Evolutionary conservation across 495 filamentous ascomycete species (phyloP).

Genomic region (Terfezia claveryi): DNA sequence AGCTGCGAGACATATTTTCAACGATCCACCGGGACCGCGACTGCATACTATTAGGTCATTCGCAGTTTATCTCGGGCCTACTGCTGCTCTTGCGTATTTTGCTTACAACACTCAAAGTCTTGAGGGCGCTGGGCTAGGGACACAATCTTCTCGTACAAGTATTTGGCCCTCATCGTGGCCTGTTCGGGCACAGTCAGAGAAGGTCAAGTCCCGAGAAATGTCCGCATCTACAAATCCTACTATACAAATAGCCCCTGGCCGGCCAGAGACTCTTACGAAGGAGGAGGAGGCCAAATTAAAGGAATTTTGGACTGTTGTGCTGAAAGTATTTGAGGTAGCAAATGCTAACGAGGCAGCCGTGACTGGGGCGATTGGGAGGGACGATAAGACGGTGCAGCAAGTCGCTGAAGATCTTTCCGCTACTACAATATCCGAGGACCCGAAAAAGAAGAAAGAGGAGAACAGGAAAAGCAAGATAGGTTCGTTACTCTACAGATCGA

Average conservation of each 20-base stretch:
- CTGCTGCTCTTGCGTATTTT: background rate
- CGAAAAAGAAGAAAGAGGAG: conserved; percentile 35
- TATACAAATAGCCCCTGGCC: conserved; percentile 32
- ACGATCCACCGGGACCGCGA: background rate
- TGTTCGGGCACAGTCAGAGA: background rate
- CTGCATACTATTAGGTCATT: background rate
- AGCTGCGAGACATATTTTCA: background rate
- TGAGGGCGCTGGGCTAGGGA: no score
- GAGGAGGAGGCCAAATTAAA: conserved; percentile 77
- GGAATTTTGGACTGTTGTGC: conserved; percentile 58
- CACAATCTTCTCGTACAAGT: background rate
- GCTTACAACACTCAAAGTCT: background rate
- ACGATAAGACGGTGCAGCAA: conserved; percentile 16
- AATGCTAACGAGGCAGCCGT: conserved; percentile 17
- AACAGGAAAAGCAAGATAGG: conserved; percentile 30
- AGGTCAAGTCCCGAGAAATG: no score
- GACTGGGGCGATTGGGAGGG: conserved; percentile 12
- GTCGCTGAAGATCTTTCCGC: conserved; percentile 8
- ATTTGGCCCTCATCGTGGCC: background rate
- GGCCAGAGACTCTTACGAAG: conserved; percentile 65
- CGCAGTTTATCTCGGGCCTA: background rate
- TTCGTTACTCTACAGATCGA: conserved; percentile 34
- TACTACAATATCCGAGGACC: conserved; percentile 25
- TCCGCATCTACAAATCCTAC: background rate
- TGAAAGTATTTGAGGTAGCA: conserved; percentile 58